Conservation (phyloP, 2,329 filamentous ascomycete species). For the Sarocladium strictum region DNA sequence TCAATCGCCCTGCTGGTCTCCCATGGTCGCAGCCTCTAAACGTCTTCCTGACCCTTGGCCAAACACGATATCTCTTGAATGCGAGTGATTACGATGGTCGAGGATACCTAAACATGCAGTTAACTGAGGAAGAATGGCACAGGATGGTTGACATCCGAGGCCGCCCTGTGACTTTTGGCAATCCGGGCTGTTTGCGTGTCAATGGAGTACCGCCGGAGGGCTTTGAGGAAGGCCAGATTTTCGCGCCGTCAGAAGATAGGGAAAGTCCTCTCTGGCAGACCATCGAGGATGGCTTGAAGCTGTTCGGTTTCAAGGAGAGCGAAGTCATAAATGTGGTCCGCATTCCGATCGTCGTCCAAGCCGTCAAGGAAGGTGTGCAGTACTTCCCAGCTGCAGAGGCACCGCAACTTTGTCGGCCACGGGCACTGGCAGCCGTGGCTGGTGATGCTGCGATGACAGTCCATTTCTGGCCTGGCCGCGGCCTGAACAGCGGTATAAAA, state of each 20-base stretch:
- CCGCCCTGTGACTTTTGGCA: constrained; percentile 25
- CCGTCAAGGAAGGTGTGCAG: constrained; percentile 25
- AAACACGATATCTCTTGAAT: constrained; percentile 30
- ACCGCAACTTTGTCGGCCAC: constrained; percentile 19
- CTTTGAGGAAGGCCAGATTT: constrained; percentile 23
- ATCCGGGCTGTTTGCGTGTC: constrained; percentile 23
- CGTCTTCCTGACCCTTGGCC: constrained; percentile 29
- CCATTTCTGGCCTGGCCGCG: constrained; percentile 30
- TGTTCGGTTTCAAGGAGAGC: constrained; percentile 29
- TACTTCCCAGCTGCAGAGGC: constrained; percentile 21
- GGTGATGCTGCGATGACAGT: constrained; percentile 31
- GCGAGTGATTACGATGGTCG: constrained; percentile 27
- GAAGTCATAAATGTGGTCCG: constrained; percentile 30
- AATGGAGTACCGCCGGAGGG: constrained; percentile 25
- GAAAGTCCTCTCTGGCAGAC: constrained; percentile 24
- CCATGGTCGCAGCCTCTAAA: constrained; percentile 30
- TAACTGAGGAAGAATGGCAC: constrained; percentile 29
- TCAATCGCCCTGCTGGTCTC: constrained; percentile 25
- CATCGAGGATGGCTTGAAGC: constrained; percentile 28
- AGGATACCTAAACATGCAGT: constrained; percentile 31
- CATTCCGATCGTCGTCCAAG: constrained; percentile 30
- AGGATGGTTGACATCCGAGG: constrained; percentile 26
- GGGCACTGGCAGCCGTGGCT: constrained; percentile 26
- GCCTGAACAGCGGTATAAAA: constrained; percentile 31
- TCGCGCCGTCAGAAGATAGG: constrained; percentile 25